phyloP scores from a whole-genome alignment of 106 monocot species.

The Apostasia ramifera region DNA sequence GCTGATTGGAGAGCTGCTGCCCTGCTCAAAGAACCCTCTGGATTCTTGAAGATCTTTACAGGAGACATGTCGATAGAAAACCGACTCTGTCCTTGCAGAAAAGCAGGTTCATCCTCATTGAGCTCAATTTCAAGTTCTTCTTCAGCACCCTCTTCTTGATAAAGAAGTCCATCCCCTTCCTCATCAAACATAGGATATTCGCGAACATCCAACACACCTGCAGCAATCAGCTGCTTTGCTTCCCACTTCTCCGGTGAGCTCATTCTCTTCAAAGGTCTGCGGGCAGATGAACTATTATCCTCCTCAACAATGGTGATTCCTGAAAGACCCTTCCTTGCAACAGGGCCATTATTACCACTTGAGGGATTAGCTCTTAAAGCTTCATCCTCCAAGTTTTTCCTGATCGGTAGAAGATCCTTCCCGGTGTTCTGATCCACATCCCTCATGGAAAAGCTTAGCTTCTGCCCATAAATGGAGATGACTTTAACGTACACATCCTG shows the following conservation, averaged over 20 bases:
- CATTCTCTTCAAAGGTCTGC: slow-evolving; percentile 88
- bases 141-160: slow-evolving; percentile 89
- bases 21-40: slow-evolving; percentile 86
- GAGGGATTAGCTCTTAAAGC: slow-evolving; percentile 54
- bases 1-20: slow-evolving; percentile 93
- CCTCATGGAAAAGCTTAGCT: slow-evolving; percentile 76
- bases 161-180: slow-evolving; percentile 78
- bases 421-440: slow-evolving; percentile 90
- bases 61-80: slow-evolving; percentile 96
- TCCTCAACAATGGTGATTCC: slow-evolving; percentile 71
- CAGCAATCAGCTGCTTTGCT: slow-evolving; percentile 83
- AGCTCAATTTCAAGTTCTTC: slow-evolving; percentile 92
- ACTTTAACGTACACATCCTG: slow-evolving; percentile 88
- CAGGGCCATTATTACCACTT: slow-evolving; percentile 21
- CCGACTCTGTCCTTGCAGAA: slow-evolving; percentile 89
- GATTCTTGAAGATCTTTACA: slow-evolving; percentile 96
- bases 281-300: slow-evolving; percentile 26
- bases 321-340: slow-evolving; percentile 56
- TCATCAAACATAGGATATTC: slow-evolving; percentile 87
- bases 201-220: slow-evolving; percentile 63
- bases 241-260: slow-evolving; percentile 98
- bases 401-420: slow-evolving; percentile 72
- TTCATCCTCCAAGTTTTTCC: slow-evolving; percentile 48
- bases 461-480: slow-evolving; percentile 75
- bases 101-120: slow-evolving; percentile 93